Conservation (phyloP, 257 asterid species). For the Ehretia macrophylla region DNA sequence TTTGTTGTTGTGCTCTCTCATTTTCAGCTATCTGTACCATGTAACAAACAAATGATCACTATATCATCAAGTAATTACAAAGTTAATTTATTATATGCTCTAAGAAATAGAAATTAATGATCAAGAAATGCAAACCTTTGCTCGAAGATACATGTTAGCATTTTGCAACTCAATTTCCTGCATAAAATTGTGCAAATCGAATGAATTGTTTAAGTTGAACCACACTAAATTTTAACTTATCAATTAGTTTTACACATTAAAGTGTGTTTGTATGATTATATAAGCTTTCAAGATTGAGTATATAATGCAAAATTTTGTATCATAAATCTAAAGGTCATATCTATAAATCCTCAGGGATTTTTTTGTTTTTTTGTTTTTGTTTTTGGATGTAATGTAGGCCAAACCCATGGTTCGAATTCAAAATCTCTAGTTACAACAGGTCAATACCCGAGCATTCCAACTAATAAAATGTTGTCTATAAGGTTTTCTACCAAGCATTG, state of each 20-base stretch:
- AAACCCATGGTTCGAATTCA: no score
- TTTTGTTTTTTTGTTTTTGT: no score
- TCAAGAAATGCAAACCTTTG: slow-evolving; percentile 54
- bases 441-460: no score
- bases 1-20: slow-evolving; percentile 73
- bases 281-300: background rate
- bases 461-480: no score
- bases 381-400: no score
- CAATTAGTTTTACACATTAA: background rate
- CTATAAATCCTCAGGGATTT: background rate
- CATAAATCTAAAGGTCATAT: background rate
- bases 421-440: no score
- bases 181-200: background rate
- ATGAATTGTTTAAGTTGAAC: no score
- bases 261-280: background rate
- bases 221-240: no score
- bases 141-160: slow-evolving; percentile 79
- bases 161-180: slow-evolving; percentile 90
- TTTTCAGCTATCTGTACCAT: slow-evolving; percentile 67
- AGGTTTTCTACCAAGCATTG: no score
- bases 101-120: background rate
- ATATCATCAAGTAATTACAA: background rate
- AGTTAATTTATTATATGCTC: background rate
- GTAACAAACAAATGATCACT: background rate
- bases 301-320: no score